phyloP scores from a whole-genome alignment of 2,329 filamentous ascomycete species.

The Basipetospora chlamydospora region DNA sequence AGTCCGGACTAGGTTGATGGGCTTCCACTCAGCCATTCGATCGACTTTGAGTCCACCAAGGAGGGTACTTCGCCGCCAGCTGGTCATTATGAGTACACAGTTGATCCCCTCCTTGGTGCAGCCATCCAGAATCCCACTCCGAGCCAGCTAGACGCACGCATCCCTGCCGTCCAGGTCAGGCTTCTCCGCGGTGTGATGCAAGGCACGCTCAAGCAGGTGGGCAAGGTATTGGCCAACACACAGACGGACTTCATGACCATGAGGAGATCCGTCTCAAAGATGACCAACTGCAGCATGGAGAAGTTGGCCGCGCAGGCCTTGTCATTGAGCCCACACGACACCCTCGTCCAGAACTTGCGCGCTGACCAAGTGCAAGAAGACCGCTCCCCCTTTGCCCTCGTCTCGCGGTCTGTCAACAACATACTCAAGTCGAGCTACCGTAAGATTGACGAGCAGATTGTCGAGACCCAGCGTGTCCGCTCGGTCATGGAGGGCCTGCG shows the following conservation, averaged over 20 bases:
- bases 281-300: neutral
- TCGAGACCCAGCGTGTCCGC: neutral
- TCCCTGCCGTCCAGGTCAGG: constrained; percentile 3
- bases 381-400: neutral
- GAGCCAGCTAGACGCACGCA: neutral
- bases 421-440: constrained; percentile 1
- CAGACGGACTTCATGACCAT: neutral
- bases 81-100: neutral
- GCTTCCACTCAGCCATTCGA: constrained; percentile 4
- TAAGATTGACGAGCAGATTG: constrained; percentile 3
- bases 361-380: constrained; percentile 1
- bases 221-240: neutral
- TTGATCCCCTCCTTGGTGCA: constrained; percentile 1
- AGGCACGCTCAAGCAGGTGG: neutral
- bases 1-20: constrained; percentile 5
- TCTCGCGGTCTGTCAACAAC: constrained; percentile 2
- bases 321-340: neutral
- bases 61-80: neutral
- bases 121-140: neutral
- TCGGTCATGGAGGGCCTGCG: neutral
- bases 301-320: neutral
- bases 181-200: constrained; percentile 1
- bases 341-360: too few species aligned
- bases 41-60: neutral
- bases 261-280: neutral